These are phyloP conservation scores for Venturia asperata DNA, from an alignment of 2,329 filamentous ascomycete species.

Conservation along the genomic window DNA sequence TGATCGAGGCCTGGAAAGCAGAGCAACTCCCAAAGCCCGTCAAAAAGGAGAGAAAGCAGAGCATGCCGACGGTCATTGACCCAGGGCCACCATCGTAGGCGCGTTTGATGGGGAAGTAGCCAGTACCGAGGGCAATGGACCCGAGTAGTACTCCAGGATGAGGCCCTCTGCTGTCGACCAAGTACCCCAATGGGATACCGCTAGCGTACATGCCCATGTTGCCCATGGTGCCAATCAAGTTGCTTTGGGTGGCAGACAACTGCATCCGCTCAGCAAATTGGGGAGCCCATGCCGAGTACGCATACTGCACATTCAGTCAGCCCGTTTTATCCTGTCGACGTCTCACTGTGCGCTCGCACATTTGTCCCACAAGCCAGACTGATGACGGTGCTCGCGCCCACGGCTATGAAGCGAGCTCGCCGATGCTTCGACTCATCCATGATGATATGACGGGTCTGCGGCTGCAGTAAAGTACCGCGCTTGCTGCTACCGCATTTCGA, in stretches of 20 bases:
- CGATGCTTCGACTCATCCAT: conserved; percentile 47
- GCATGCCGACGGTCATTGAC: conserved; percentile 46
- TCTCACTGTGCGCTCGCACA: conserved; percentile 43
- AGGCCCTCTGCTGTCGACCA: conserved; percentile 77
- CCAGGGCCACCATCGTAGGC: conserved; percentile 66
- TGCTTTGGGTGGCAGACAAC: conserved; percentile 86
- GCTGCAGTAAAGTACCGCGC: background rate
- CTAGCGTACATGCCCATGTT: conserved; percentile 91
- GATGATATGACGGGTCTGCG: background rate
- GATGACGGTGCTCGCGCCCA: conserved; percentile 75
- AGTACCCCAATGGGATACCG: conserved; percentile 80
- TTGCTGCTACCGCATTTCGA: conserved; percentile 7
- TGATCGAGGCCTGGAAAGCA: conserved; percentile 83
- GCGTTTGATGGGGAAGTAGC: conserved; percentile 78
- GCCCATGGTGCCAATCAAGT: conserved; percentile 76
- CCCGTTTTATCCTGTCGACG: background rate
- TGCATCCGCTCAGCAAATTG: conserved; percentile 84
- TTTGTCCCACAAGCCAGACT: conserved; percentile 90
- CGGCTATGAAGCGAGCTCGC: conserved; percentile 69
- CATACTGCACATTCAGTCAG: conserved; percentile 58
- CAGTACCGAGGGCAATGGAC: conserved; percentile 61
- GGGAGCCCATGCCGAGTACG: conserved; percentile 95
- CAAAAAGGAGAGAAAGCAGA: conserved; percentile 80
- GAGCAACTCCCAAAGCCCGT: conserved; percentile 84
- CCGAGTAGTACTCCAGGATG: conserved; percentile 71